phyloP scores from a whole-genome alignment of 2,329 filamentous ascomycete genomes.

The Blastomyces parvus region DNA sequence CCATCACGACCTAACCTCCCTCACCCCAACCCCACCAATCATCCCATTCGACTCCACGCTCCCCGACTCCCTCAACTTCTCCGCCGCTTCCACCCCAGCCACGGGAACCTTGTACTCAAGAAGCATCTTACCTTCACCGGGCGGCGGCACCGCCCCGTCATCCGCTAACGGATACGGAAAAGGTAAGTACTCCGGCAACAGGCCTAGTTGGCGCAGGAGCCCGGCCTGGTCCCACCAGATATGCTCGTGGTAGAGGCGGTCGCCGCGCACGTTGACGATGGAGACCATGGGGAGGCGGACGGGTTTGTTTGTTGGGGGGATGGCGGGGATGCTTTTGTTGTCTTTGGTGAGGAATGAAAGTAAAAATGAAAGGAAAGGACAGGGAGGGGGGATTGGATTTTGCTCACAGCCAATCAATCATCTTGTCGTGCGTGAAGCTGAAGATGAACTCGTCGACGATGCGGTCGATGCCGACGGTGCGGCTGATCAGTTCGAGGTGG shows the following conservation, averaged over 20 bases:
- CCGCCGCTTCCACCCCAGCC: slow-evolving; percentile 45
- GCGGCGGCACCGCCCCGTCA: slow-evolving; percentile 24
- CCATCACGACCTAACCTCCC: not conserved
- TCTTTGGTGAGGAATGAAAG: not conserved
- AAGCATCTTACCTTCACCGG: slow-evolving; percentile 35
- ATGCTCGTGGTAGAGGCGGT: slow-evolving; percentile 45
- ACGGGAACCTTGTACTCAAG: slow-evolving; percentile 57
- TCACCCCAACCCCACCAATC: slow-evolving; percentile 32
- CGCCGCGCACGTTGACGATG: slow-evolving; percentile 46
- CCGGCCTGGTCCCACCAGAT: slow-evolving; percentile 56
- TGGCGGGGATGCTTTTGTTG: slow-evolving; percentile 38
- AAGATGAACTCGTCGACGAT: slow-evolving; percentile 52
- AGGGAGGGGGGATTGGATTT: no score
- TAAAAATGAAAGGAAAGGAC: slow-evolving; percentile 7
- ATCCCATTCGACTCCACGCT: slow-evolving; percentile 47
- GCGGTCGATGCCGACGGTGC: slow-evolving; percentile 49
- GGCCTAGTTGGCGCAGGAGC: slow-evolving; percentile 49
- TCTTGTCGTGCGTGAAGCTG: slow-evolving; percentile 47
- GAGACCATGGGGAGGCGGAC: slow-evolving; percentile 50
- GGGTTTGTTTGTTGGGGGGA: slow-evolving; percentile 46
- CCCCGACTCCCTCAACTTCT: slow-evolving; percentile 45
- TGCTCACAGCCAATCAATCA: slow-evolving; percentile 51
- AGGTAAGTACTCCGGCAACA: slow-evolving; percentile 54
- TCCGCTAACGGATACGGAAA: slow-evolving; percentile 48
- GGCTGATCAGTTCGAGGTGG: slow-evolving; percentile 50